A percentile compares a stretch with the other conserved stretches of the same genome.
phyloP scores from a whole-genome alignment of 805 yeast genomes.

The Candida mattraensis region DNA sequence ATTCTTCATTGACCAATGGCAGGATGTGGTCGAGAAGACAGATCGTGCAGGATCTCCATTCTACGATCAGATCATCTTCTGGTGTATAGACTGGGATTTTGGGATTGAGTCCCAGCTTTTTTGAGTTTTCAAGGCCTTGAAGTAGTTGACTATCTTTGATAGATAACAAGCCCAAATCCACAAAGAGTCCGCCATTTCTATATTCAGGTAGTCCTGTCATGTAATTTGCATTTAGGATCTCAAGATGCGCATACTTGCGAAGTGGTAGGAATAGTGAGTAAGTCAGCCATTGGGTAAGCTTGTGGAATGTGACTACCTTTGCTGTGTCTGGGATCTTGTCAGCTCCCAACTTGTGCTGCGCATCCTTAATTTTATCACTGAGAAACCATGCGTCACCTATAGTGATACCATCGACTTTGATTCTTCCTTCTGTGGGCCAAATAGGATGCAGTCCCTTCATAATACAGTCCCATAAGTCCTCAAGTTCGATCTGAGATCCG shows the following conservation, averaged over 20 bases:
- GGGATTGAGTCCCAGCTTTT: slow-evolving; percentile 27
- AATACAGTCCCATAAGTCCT: slow-evolving; percentile 52
- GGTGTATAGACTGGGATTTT: slow-evolving; percentile 52
- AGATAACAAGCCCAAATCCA: slow-evolving; percentile 51
- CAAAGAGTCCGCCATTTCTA: slow-evolving; percentile 64
- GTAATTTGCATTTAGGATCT: slow-evolving; percentile 36
- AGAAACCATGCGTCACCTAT: slow-evolving; percentile 66
- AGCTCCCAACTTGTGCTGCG: slow-evolving; percentile 19
- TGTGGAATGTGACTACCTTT: slow-evolving; percentile 59
- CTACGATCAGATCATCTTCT: slow-evolving; percentile 59
- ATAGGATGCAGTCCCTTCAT: slow-evolving; percentile 57
- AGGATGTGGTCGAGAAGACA: slow-evolving; percentile 54
- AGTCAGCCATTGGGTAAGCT: slow-evolving; percentile 66
- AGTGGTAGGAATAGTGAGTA: slow-evolving; percentile 59
- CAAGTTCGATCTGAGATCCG: slow-evolving; percentile 39
- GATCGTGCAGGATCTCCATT: slow-evolving; percentile 65
- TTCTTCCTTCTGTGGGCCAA: slow-evolving; percentile 61
- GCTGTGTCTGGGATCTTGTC: slow-evolving; percentile 35
- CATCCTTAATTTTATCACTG: slow-evolving; percentile 30
- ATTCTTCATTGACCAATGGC: slow-evolving; percentile 48
- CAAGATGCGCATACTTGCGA: slow-evolving; percentile 43
- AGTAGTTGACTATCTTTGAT: slow-evolving; percentile 43
- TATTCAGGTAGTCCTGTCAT: slow-evolving; percentile 63
- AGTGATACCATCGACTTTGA: slow-evolving; percentile 47
- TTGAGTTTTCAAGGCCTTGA: slow-evolving; percentile 39